Base-by-base conservation (phyloP, 352 stramenopile species). In the Saprolegnia parasitica region DNA sequence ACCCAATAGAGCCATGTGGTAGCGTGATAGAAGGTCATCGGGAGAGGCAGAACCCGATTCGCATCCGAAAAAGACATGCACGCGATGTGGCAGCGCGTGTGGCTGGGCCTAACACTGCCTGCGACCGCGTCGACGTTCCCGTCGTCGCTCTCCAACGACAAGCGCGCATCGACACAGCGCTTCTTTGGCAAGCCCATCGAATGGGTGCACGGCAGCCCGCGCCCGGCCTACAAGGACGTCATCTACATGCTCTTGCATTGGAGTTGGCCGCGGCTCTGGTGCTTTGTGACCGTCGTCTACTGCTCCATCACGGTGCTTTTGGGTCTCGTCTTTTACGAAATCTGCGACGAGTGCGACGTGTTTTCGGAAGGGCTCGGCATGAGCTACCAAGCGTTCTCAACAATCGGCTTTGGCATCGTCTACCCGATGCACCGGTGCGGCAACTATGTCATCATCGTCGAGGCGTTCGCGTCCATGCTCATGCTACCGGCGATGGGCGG, bases 351-450 rank as follows among this genome's bases (percentile, higher is more conserved):
- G 29, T 83, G 82, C 0, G 75, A 72, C 21, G 68, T 68, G 26
- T 85, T 89, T 47, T 78, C 88, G n/a, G 76, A 81, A 39, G 76
- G 81, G 3, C 89, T 90, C 56, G 79, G 90, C 62, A 54, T 92
- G 42, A 91, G 81, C 56, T 94, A 94, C 70, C 86, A 94, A 73
- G 91, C 86, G 1, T 94, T 92, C 67, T 91, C 83, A 16, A 94
- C 86, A 6, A 92, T 94, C 70, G 86, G 86, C 46, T 94, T 91
- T 67, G 86, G 86, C 23, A 72, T 91, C 23, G 79, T 92, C 32
- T 92, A 88, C 74, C 83, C 86, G 6, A 77, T 73, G 21, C 71
- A 74, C 37, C 85, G 78, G 20, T 94, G 86, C 72, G 78, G 77
- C 26, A 94, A 94, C 52, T 37, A 89, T 20, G 77, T 78, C 16